These are phyloP conservation scores for Fusarium agapanthi DNA, from an alignment of 2,329 filamentous ascomycete genomes.

Conservation along the genomic window DNA sequence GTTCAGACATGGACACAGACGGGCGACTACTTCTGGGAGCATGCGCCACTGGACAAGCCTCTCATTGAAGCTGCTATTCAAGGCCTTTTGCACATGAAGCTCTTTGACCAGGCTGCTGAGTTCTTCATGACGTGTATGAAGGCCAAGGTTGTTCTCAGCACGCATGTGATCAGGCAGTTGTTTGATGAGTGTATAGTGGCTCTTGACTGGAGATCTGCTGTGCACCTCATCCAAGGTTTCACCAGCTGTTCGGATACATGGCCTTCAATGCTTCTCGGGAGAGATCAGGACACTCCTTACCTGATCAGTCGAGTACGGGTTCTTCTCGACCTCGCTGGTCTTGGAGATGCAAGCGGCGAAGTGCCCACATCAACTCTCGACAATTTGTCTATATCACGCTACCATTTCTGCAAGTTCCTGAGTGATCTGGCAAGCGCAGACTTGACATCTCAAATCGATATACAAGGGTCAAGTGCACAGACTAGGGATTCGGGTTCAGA, in stretches of 20 bases:
- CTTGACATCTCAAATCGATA: conserved; percentile 8
- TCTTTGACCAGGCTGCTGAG: conserved; percentile 54
- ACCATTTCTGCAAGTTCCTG: conserved; percentile 37
- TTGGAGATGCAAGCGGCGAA: conserved; percentile 17
- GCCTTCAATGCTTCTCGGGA: conserved; percentile 37
- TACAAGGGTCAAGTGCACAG: not conserved
- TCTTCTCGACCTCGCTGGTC: conserved; percentile 50
- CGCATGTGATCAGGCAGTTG: conserved; percentile 47
- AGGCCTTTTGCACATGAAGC: conserved; percentile 58
- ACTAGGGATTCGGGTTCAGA: not conserved
- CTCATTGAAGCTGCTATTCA: conserved; percentile 58
- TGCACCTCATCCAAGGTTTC: conserved; percentile 45
- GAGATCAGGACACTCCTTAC: conserved; percentile 35
- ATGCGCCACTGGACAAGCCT: conserved; percentile 49
- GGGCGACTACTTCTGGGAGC: conserved; percentile 52
- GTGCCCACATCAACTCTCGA: conserved; percentile 25
- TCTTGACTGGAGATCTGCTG: conserved; percentile 52
- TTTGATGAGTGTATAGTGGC: conserved; percentile 53
- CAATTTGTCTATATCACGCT: conserved; percentile 41
- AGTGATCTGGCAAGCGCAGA: conserved; percentile 29
- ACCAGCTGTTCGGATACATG: conserved; percentile 39
- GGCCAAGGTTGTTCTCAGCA: conserved; percentile 46
- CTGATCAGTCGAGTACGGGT: conserved; percentile 46
- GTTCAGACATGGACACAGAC: conserved; percentile 36
- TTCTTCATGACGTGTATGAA: conserved; percentile 53